Base-by-base conservation (phyloP, 2,329 filamentous ascomycete species). In the Didymellaceae sp. region DNA sequence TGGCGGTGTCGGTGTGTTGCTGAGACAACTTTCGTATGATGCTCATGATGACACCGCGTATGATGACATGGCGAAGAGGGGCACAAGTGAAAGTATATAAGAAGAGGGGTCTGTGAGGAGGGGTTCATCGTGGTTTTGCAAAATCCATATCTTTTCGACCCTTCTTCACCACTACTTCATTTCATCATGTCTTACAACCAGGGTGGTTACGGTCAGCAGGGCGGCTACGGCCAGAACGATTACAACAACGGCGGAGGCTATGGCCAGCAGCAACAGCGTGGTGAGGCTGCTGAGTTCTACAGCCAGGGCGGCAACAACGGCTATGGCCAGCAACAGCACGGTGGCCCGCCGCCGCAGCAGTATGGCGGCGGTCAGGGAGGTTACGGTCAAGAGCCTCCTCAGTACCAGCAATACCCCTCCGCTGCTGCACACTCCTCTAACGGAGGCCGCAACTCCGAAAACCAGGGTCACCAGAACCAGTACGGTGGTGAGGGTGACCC, bases 391-490 rank as follows among this genome's bases (percentile, higher is more conserved):
- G 46, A 46, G n/a, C 58, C 59, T 39, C 58, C 59, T 20, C 58
- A 62, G 42, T 65, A 63, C 42, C 59, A 65, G 34, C 65, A 66
- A 37, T 54, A 57, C 10, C 55, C 59, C 4, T 62, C 59, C 7
- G 45, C 62, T 6, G 58, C 61, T 5, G 32, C 51, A 17, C 62
- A 63, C 30, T 62, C 59, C 2, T 62, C 56, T 11, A 65, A 63
- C 34, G 58, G 55, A 0, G 60, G 58, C 17, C 59, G 62, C 32
- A 62, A 63, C 40, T 63, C 61, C 3, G 37, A 62, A 20, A 62
- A 62, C 34, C 61, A 66, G 40, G 59, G 59, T 8, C 42, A 62
- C 28, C 57, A 65, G 17, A 63, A 62, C 48, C 59, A 62, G 47
- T 63, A 62, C 28, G 43, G 40, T 4, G 59, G 60, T 13, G 49